Evolutionary conservation across 306 rosid species (phyloP).

Genomic region (cucumber (Cucumis sativus)): DNA sequence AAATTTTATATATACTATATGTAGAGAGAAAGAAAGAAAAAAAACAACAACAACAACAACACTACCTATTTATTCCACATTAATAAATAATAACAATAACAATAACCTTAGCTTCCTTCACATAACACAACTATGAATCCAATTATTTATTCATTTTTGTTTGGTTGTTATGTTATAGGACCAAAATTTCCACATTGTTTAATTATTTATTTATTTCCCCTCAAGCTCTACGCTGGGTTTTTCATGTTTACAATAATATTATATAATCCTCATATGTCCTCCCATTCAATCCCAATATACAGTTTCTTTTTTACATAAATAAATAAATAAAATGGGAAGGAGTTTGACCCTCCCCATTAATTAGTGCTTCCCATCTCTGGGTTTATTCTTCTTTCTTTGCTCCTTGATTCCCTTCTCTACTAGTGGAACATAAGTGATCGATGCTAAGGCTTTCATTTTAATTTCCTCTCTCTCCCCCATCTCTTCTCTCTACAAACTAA

Average conservation of each 20-base stretch:
- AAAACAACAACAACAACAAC: background rate
- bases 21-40: too few species aligned
- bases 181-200: background rate
- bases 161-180: background rate
- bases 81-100: background rate
- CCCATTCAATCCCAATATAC: background rate
- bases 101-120: background rate
- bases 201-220: background rate
- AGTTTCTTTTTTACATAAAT: background rate
- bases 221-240: background rate
- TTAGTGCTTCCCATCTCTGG: conserved; percentile 1
- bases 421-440: background rate
- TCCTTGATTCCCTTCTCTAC: conserved; percentile 23
- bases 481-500: background rate
- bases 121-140: background rate
- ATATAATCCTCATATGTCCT: background rate
- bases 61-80: background rate
- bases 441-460: too few species aligned
- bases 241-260: background rate
- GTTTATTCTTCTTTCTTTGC: conserved; percentile 15
- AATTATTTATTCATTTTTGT: background rate
- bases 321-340: background rate
- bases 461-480: background rate
- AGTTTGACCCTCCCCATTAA: conserved; percentile 1
- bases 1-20: too few species aligned